Base-by-base conservation (phyloP, 306 rosid genomes). In the Fagus sylvatica region DNA sequence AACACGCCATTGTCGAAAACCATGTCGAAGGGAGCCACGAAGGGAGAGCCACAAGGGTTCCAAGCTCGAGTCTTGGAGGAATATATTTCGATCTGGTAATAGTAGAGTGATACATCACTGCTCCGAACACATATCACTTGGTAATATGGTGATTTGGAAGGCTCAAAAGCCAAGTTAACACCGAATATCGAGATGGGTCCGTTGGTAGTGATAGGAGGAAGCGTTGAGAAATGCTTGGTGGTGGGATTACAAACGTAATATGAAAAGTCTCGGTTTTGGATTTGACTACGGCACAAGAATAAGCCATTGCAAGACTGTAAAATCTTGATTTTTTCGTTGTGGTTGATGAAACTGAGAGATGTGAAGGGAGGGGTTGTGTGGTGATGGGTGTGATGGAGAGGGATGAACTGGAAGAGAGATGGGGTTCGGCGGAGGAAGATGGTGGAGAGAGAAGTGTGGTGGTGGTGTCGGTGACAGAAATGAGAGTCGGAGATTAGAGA, bases 231-330 rank as follows among this genome's bases (percentile, higher is more conserved):
- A 2, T 79, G 82, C 28, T 73, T 78, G 17, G 84, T 79, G 1
- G 84, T 72, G 4, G 81, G 81, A 72, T 85, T 85, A 10, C 70
- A 76, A 1, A 82, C 72, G 56, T 54, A 79, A 71, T 67, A 82
- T 72, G n/a, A 34, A 13, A 34, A 61, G 3, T 1, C 40, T 2
- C 65, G 69, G 41, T 61, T 53, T 5, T 40, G 56, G 16, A 74
- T 49, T 12, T 16, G 15, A 36, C 32, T 57, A 5, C 80, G 74
- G 76, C 76, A 79, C 5, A 81, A 43, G 30, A 79, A 8, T 37
- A 85, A 74, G 1, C 89, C 86, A 22, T 85, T 82, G 77, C 84
- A 82, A 34, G 85, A 80, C 37, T 76, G 76, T 1, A 69, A 34
- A 49, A 85, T 79, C 41, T 40, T 28, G 11, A 75, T 1, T 6